Base-by-base conservation (phyloP, 495 filamentous ascomycete genomes). In the Penicillium antarcticum region DNA sequence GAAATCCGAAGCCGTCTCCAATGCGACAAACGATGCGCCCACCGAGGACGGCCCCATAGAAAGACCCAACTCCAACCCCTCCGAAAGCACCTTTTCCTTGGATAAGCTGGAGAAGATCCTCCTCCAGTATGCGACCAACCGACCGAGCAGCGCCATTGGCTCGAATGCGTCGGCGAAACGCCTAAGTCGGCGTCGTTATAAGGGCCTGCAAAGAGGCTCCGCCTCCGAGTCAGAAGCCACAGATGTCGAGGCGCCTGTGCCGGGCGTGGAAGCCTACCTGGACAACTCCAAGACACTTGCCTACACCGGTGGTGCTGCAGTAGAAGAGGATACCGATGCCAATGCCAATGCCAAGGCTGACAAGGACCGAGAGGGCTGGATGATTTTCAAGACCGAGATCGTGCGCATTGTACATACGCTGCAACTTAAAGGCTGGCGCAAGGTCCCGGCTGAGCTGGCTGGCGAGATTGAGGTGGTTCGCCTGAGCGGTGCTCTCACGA, bases 401-500 rank as follows among this genome's bases (percentile, higher is more conserved):
- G 74, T 97, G 52, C 87, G 88, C 36, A 70, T 97, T 41, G 77
- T 89, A 2, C 95, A 97, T 71, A 99, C 94, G 0, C 74, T 99
- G 45, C 80, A 81, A 43, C 79, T 97, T 33, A 92, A 91, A 67
- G 86, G 92, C 5, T 99, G 94, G 94, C 85, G 91, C 41, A 82
- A 81, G 49, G 81, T 99, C 2, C 76, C 89, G 5, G 73, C 96
- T 58, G 89, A 95, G 7, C 60, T 66, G 36, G 82, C 83, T 50
- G 71, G 62, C 34, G 84, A 89, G 19, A 87, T 99, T 39, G 83
- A 82, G 13, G 87, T 97, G 21, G 80, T 87, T 65, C 83, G 91
- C 13, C 82, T 99, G 11, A 96, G 91, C 62, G 94, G 94, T 45
- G 94, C 94, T 13, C 71, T 97, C 62, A 99, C 94, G 3, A 99